Evolutionary conservation across 306 rosid species (phyloP), one percentile per base, ranked within the genome.

Genomic region (Carpinus viminea): DNA sequence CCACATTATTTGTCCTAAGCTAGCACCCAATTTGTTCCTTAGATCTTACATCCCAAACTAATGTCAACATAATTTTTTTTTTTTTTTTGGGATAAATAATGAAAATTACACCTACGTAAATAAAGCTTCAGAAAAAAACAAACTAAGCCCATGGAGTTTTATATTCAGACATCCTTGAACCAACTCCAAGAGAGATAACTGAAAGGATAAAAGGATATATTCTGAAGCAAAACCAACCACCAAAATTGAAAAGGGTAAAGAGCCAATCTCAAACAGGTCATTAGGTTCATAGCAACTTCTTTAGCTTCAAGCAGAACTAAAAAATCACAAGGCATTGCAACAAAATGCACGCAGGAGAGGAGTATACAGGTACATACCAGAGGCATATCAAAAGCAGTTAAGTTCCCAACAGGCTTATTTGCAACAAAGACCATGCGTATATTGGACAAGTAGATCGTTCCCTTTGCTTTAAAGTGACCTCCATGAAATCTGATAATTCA

Each of bases 311-410:
- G 36, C 12, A 18, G 6, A 43, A 56, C 26, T 34, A 21, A 6
- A 52, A 59, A 53, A 28, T 4, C 16, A 56, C 2, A 46, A 64
- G 68, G 38, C 31, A 70, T 4, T 24, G 17, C 34, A 41, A 50
- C 31, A 18, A 75, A 26, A 6, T 36, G 50, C 31, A 76, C 24
- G 24, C 17, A 38, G 48, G 24, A 68, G 41, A 9, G 26, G 70
- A 17, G 51, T 20, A 55, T 10, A 52, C 36, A 20, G 59, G 2
- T 41, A 83, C 97, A 68, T 88, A 93, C 99, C 97, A 96, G 73
- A 77, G 99, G 99, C 97, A 96, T 86, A 76, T 96, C 99, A 74
- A 96, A 96, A 52, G 97, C 98, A 56, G 55, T 2, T n/a, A 93
- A 85, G 65, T 59, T 65, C 47, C 85, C 94, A 80, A 73, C 85